Percentiles rank a stretch among this genome's conserved stretches.
Conservation (phyloP, 73 alveolate species). For the Tetrahymena thermophila region DNA sequence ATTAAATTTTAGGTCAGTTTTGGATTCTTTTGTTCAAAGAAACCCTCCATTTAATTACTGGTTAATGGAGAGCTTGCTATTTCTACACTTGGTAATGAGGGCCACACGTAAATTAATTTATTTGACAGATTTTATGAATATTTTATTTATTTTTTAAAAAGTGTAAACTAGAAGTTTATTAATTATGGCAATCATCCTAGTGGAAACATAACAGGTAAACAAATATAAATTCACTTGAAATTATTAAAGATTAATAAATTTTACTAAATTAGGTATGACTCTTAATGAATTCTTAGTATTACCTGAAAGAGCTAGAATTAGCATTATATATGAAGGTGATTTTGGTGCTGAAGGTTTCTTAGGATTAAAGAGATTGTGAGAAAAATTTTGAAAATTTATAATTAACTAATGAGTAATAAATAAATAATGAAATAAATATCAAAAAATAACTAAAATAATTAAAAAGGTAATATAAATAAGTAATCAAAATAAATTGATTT, state of each 20-base stretch:
- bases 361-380: conserved; percentile 39
- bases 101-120: not conserved
- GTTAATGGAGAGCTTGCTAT: conserved; percentile 93
- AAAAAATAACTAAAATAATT: too few relatives aligned
- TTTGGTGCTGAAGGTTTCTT: conserved; percentile 55
- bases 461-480: too few relatives aligned
- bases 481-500: too few relatives aligned
- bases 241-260: not conserved
- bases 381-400: not conserved
- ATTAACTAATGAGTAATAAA: too few relatives aligned
- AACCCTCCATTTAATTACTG: conserved; percentile 83
- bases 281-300: conserved; percentile 86
- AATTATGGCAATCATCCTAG: conserved; percentile 67
- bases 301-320: conserved; percentile 94
- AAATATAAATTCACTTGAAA: not conserved
- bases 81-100: conserved; percentile 53
- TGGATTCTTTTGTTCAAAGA: conserved; percentile 90
- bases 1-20: conserved; percentile 54
- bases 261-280: conserved; percentile 85
- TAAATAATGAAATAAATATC: too few relatives aligned
- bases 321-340: conserved; percentile 80
- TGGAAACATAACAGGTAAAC: conserved; percentile 80
- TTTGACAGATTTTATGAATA: not conserved
- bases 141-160: not conserved
- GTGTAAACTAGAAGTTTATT: conserved; percentile 8